Evolutionary conservation across 371 early-diverging fungal genomes (phyloP), one percentile per base, ranked within the genome.

Genomic region (Phascolomyces articulosus): DNA sequence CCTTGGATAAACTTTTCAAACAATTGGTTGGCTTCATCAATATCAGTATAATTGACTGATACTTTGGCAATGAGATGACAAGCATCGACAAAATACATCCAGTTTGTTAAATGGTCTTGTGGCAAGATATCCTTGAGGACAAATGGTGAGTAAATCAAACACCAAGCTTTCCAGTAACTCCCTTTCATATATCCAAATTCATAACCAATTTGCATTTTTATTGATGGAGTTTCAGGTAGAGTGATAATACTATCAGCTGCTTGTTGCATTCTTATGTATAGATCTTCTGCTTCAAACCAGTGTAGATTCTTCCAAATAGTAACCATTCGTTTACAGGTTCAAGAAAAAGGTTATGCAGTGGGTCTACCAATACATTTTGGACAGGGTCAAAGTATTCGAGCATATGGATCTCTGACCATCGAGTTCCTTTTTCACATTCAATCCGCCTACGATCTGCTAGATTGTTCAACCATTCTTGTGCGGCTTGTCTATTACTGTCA

Each of bases 281-380:
- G n/a, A n/a, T n/a, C n/a, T n/a, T n/a, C n/a, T n/a, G n/a, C n/a
- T 15, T 20, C 21, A 11, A 27, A 8, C 13, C 40, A 11, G 11
- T 31, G 24, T 2, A 21, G 8, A 21, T 49, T 53, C 31, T 10
- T 56, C 56, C 56, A 48, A 3, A 31, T 49, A n/a, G 10, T 10
- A 6, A 27, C 20, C 28, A 62, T 55, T 20, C 63, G 18, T 20
- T 59, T 58, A 1, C 63, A 47, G 18, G 60, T 59, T 4, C 65
- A 24, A 65, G 40, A 28, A 54, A 62, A 11, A 55, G 26, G 31
- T 64, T 62, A 51, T 69, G 69, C 62, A 61, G 57, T 10, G 61
- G 34, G 44, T 69, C 69, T 16, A 69, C 40, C 10, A 54, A 34
- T 3, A 38, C 53, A 38, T 20, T 47, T 8, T 58, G 41, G n/a